A percentile compares a stretch with the other conserved stretches of the same genome.
phyloP scores from a whole-genome alignment of 345 rosid species.

The Garcia nutans region DNA sequence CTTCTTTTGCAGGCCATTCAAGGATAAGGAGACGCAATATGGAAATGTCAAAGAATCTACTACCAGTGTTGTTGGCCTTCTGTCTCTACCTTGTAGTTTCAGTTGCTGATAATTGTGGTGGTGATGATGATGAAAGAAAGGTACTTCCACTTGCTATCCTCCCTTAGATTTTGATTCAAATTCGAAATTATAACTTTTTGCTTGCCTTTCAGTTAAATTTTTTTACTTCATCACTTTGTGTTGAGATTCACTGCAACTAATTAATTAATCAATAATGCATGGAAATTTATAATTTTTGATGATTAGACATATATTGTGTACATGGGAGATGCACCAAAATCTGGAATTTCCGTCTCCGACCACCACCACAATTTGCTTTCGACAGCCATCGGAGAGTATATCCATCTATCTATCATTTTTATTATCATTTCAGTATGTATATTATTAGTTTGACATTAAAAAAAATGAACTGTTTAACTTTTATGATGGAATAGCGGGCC shows the following conservation, averaged over 20 bases:
- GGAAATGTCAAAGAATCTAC: not conserved
- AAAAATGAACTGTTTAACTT: no score
- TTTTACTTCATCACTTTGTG: no score
- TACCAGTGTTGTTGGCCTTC: conserved; percentile 12
- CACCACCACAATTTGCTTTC: conserved; percentile 55
- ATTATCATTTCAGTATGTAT: not conserved
- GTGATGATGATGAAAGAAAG: conserved; percentile 30
- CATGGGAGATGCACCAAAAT: conserved; percentile 59
- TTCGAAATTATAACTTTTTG: no score
- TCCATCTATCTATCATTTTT: not conserved
- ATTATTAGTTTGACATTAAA: not conserved
- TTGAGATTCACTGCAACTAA: no score
- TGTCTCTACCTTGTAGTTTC: conserved; percentile 15
- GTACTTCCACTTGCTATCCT: conserved; percentile 13
- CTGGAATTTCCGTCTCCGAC: conserved; percentile 18
- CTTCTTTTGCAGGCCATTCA: not conserved
- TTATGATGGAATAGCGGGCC: no score
- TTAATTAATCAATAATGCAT: not conserved
- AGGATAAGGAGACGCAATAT: not conserved
- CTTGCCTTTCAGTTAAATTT: no score
- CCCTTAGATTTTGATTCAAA: no score
- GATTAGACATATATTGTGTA: conserved; percentile 71
- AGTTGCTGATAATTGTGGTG: conserved; percentile 7
- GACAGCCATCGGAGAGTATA: conserved; percentile 61
- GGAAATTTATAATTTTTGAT: not conserved